Evolutionary conservation across 164 flowering plant species (phyloP), one percentile per base, ranked within the genome.

Genomic region (Nymphaea colorata): DNA sequence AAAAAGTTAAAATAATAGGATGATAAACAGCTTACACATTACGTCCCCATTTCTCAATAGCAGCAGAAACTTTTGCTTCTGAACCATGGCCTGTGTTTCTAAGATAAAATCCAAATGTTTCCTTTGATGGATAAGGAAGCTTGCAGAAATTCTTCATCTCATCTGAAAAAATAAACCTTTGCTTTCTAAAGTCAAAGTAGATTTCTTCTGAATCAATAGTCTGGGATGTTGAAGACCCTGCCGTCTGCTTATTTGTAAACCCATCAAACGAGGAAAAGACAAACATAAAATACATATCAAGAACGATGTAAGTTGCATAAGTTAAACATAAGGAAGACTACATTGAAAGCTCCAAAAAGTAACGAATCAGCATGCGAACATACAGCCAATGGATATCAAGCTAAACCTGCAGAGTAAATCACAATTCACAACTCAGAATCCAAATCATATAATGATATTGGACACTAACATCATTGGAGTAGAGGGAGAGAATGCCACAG

Each of bases 101-200:
- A 36, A 87, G 80, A 79, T 91, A 94, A 76, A 85, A 80, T 60
- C 88, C 88, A 83, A 91, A 80, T 64, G 84, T 75, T 77, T 94
- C 96, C 76, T 91, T 94, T 4, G 94, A 81, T 43, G 98, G 99
- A 71, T 88, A 94, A 59, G 86, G 87, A 69, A 91, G 99, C 82
- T 94, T 94, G 84, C 70, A 79, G 71, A 94, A 94, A 41, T 85
- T 88, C 17, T 79, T 77, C 64, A 81, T 82, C 76, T 89, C 96
- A 43, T 83, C 82, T 5, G 96, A 94, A 75, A 80, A 90, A 53
- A 87, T 85, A 71, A 88, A 94, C 1, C 83, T 69, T 67, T 94
- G 98, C 87, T 94, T 94, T 77, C 99, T 81, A 67, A 94, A 94
- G 76, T 94, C 96, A 82, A 94, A 94, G 79, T 78, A 91, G 67